Evolutionary conservation across 2,329 filamentous ascomycete species (phyloP).

Genomic region (Talaromyces sp.): DNA sequence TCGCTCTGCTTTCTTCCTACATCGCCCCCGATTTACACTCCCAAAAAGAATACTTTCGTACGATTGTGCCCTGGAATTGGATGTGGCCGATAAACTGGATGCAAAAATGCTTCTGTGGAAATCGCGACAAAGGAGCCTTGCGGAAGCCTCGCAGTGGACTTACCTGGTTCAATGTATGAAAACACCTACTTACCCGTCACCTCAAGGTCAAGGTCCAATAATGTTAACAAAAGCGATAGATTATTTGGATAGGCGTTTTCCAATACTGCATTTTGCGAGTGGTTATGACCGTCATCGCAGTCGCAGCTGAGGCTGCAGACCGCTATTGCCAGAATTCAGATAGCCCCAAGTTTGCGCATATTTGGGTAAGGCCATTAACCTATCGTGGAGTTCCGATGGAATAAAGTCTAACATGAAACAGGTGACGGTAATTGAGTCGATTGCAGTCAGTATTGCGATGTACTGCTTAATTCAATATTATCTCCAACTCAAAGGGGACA

Average conservation of each 20-base stretch:
- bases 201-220: not conserved
- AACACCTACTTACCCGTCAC: no score
- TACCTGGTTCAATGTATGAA: constrained; percentile 78
- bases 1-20: constrained; percentile 79
- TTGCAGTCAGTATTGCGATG: constrained; percentile 76
- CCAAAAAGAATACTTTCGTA: constrained; percentile 80
- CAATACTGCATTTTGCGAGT: constrained; percentile 84
- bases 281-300: constrained; percentile 45
- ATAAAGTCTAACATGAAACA: not conserved
- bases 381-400: not conserved
- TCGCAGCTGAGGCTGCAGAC: constrained; percentile 4
- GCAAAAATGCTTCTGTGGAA: constrained; percentile 69
- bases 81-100: constrained; percentile 65
- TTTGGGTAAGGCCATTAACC: constrained; percentile 61
- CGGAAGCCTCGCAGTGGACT: constrained; percentile 77
- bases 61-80: constrained; percentile 70
- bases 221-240: constrained; percentile 11
- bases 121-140: constrained; percentile 63
- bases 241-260: constrained; percentile 76
- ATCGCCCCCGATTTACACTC: constrained; percentile 74
- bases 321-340: constrained; percentile 75
- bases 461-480: constrained; percentile 82
- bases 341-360: constrained; percentile 71
- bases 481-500: constrained; percentile 65
- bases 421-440: constrained; percentile 67